Percentiles rank a stretch among this genome's conserved stretches.
These are phyloP conservation scores for Senna tora DNA, from an alignment of 306 rosid species.

Conservation along the genomic window DNA sequence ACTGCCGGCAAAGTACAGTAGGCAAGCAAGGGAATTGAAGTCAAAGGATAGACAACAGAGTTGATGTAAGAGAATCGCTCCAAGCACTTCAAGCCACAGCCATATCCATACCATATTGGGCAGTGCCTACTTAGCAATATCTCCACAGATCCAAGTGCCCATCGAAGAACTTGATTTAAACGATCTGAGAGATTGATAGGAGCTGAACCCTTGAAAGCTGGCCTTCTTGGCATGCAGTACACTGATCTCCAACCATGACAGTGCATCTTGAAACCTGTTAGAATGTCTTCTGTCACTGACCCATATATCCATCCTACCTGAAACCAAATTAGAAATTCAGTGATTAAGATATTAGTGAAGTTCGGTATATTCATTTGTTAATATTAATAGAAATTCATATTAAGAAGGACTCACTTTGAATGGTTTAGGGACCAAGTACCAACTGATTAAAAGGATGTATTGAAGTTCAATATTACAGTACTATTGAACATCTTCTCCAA, in stretches of 20 bases:
- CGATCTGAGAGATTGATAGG: slow-evolving; percentile 91
- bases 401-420: too few species aligned
- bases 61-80: slow-evolving; percentile 93
- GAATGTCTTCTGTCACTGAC: slow-evolving; percentile 90
- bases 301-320: slow-evolving; percentile 99
- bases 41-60: slow-evolving; percentile 89
- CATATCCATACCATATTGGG: slow-evolving; percentile 93
- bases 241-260: slow-evolving; percentile 98
- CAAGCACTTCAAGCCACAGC: slow-evolving; percentile 82
- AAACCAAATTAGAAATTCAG: background rate
- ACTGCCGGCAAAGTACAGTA: slow-evolving; percentile 89
- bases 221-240: slow-evolving; percentile 86
- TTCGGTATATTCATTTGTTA: too few species aligned
- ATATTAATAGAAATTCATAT: too few species aligned
- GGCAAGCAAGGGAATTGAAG: slow-evolving; percentile 78
- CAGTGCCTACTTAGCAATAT: slow-evolving; percentile 83
- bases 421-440: too few species aligned
- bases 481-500: too few species aligned
- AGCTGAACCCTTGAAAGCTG: slow-evolving; percentile 96
- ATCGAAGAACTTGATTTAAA: slow-evolving; percentile 88
- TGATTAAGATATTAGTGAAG: too few species aligned
- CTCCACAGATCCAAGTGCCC: slow-evolving; percentile 97
- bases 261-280: slow-evolving; percentile 95
- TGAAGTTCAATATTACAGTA: too few species aligned
- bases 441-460: too few species aligned